Base-by-base conservation (phyloP, 2,329 filamentous ascomycete genomes). In the Tolypocladium album region DNA sequence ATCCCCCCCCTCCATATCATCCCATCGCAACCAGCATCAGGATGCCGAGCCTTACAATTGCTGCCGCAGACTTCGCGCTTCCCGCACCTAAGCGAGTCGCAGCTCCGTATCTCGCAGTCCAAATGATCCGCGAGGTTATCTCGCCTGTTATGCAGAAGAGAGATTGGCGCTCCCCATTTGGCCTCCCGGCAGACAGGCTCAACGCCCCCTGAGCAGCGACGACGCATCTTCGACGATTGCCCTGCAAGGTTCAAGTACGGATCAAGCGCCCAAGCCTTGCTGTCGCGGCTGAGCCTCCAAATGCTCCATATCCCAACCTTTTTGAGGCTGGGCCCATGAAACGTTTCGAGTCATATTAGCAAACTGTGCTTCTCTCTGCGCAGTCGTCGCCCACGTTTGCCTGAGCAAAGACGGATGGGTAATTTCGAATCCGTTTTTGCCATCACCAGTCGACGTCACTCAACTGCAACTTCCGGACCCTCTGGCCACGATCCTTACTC, bases 381-480 rank as follows among this genome's bases (percentile, higher is more conserved):
- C 50, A 22, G 31, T n/a, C 11, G 31, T 20, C 50, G 31, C 36
- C 20, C 50, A n/a, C 9, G 17, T 36, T 22, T 36, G 50, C 20
- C 12, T 12, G 20, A 8, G 31, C 17, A 36, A 38, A 22, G 31
- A 15, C 11, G 11, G 11, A 20, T 22, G 20, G 9, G 20, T 4
- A 9, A 20, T 12, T 55, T 7, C 11, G 9, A 15, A n/a, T 22
- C 20, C 31, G n/a, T 22, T 9, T 22, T 22, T 7, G 27, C 20
- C 50, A 36, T 68, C 93, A 97, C 94, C 94, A 99, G 75, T 99
- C 93, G 73, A 99, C 90, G 75, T 99, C 94, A 75, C 91, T 96
- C 61, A 97, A 83, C 72, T 97, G 93, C 62, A 99, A 80, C 75
- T 96, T 96, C 69, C 94, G 86, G 61, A 89, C 87, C 64, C 92